These are phyloP conservation scores for Pyrus betulifolia DNA, from an alignment of 306 rosid genomes.

Conservation along the genomic window DNA sequence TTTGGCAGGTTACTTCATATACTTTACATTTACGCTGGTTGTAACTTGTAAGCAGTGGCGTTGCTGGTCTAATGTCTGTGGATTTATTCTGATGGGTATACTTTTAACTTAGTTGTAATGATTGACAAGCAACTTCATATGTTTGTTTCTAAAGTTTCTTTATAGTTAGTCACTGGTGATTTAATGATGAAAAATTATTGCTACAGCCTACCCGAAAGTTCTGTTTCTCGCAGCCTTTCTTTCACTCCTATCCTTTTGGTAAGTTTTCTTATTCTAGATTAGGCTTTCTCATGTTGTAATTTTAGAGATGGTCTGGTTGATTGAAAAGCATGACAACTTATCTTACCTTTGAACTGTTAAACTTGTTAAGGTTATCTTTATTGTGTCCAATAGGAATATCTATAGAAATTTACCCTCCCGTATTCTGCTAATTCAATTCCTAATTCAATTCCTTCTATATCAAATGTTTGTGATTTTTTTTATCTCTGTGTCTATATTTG, in stretches of 20 bases:
- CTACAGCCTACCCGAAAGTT: slow-evolving; percentile 61
- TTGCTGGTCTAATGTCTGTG: slow-evolving; percentile 50
- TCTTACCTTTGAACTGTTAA: background rate
- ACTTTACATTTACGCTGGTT: slow-evolving; percentile 42
- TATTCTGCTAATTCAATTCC: background rate
- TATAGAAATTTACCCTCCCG: background rate
- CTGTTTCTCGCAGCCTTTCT: slow-evolving; percentile 58
- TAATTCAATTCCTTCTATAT: background rate
- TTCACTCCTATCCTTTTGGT: slow-evolving; percentile 68
- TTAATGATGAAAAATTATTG: slow-evolving; percentile 22
- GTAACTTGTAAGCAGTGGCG: slow-evolving; percentile 50
- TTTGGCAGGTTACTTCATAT: slow-evolving; percentile 55
- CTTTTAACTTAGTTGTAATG: slow-evolving; percentile 4
- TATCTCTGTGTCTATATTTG: background rate
- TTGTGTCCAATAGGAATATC: background rate
- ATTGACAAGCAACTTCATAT: background rate
- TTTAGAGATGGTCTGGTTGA: background rate
- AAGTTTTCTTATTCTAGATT: slow-evolving; percentile 13
- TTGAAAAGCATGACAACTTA: background rate
- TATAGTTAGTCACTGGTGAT: slow-evolving; percentile 9
- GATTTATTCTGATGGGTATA: slow-evolving; percentile 65
- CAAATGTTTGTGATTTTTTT: background rate
- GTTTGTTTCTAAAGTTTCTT: slow-evolving; percentile 5
- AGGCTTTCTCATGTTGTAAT: background rate
- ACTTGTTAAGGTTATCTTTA: background rate